These are phyloP conservation scores for Paecilomyces sp. DNA, from an alignment of 2,329 filamentous ascomycete species.

Conservation along the genomic window DNA sequence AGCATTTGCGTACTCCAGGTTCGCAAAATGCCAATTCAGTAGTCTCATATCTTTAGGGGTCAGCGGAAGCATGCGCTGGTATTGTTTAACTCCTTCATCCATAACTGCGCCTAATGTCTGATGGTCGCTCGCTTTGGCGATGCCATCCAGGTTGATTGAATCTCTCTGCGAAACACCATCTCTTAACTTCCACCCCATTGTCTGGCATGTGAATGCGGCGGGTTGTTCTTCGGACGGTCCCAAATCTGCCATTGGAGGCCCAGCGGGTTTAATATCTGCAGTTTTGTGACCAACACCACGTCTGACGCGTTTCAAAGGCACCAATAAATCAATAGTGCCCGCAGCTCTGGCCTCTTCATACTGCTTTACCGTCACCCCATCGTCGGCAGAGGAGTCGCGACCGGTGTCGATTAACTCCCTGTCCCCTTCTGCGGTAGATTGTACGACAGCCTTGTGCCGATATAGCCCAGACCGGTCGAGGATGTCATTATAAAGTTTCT, in stretches of 20 bases:
- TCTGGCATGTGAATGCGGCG: conserved; percentile 67
- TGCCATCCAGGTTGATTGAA: conserved; percentile 63
- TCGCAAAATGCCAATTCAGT: conserved; percentile 97
- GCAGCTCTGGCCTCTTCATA: conserved; percentile 64
- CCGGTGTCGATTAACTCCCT: conserved; percentile 74
- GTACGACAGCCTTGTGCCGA: conserved; percentile 67
- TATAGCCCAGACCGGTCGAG: conserved; percentile 86
- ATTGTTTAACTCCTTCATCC: conserved; percentile 85
- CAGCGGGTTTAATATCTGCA: conserved; percentile 42
- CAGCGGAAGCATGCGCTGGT: conserved; percentile 73
- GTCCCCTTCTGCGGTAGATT: conserved; percentile 73
- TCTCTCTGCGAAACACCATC: conserved; percentile 54
- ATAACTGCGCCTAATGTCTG: conserved; percentile 86
- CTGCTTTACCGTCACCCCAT: conserved; percentile 63
- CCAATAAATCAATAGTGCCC: conserved; percentile 41
- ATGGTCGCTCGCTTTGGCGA: conserved; percentile 52
- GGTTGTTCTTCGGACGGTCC: conserved; percentile 62
- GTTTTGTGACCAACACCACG: conserved; percentile 40
- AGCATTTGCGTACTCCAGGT: conserved; percentile 95
- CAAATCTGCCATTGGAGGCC: conserved; percentile 48
- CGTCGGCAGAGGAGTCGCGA: conserved; percentile 66
- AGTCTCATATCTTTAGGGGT: conserved; percentile 81
- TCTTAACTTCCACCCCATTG: conserved; percentile 76
- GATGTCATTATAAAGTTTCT: conserved; percentile 91
- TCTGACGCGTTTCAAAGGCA: conserved; percentile 36